phyloP scores from a whole-genome alignment of 495 filamentous ascomycete species.

The Sordaria brevicollis region DNA sequence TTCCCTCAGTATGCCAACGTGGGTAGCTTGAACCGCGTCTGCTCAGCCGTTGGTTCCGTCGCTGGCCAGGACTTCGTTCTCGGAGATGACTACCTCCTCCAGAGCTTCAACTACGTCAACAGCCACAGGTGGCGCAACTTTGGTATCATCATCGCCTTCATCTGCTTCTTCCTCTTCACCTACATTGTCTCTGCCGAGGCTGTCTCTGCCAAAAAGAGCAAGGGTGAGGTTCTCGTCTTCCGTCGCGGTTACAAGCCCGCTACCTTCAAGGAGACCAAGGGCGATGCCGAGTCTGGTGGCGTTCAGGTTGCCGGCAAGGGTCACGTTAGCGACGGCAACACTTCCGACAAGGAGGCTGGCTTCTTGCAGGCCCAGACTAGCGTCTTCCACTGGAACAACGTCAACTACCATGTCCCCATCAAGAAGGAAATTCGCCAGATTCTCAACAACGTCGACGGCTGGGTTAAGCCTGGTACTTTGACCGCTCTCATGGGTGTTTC shows the following conservation, averaged over 20 bases:
- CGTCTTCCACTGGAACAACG: constrained; percentile 78
- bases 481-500: constrained; percentile 82
- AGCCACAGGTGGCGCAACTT: constrained; percentile 70
- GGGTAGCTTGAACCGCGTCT: constrained; percentile 36
- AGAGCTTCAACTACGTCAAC: constrained; percentile 49
- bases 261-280: constrained; percentile 44
- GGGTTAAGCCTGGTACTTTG: constrained; percentile 83
- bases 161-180: constrained; percentile 50
- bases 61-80: constrained; percentile 41
- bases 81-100: constrained; percentile 61
- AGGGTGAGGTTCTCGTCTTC: constrained; percentile 84
- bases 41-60: constrained; percentile 50
- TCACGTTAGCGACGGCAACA: constrained; percentile 33
- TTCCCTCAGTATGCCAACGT: constrained; percentile 38
- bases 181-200: constrained; percentile 69
- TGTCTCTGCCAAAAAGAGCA: constrained; percentile 67
- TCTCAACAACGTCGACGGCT: constrained; percentile 75
- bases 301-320: constrained; percentile 30
- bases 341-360: constrained; percentile 33
- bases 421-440: constrained; percentile 66
- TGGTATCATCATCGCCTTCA: constrained; percentile 69
- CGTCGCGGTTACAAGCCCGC: constrained; percentile 60
- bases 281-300: constrained; percentile 43
- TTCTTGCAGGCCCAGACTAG: constrained; percentile 47
- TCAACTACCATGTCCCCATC: constrained; percentile 84